phyloP scores from a whole-genome alignment of 148 eudicot species.

The Amaranthus cruentus region DNA sequence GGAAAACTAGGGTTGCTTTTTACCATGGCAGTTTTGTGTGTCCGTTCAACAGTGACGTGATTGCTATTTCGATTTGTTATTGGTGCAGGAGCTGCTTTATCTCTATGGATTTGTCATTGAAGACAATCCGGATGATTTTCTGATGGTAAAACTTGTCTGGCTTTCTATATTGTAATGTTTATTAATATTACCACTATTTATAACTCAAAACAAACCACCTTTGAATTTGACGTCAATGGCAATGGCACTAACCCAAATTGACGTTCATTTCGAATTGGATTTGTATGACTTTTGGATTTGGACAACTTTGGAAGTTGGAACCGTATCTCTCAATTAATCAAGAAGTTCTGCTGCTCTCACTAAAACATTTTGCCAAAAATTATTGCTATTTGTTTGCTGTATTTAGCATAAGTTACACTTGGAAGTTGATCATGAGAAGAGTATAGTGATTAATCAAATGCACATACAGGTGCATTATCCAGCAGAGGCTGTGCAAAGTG shows the following conservation, averaged over 20 bases:
- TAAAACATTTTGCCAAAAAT: too few relatives aligned
- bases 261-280: too few relatives aligned
- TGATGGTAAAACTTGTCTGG: conserved; percentile 54
- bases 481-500: conserved; percentile 54
- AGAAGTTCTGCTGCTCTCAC: too few relatives aligned
- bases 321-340: too few relatives aligned
- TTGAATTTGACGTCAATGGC: too few relatives aligned
- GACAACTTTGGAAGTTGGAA: too few relatives aligned
- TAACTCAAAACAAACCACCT: not conserved
- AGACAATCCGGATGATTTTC: conserved; percentile 91
- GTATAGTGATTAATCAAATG: conserved; percentile 13
- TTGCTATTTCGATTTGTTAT: conserved; percentile 13
- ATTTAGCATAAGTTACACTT: not conserved
- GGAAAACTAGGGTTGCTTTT: not conserved
- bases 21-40: not conserved
- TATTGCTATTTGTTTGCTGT: not conserved
- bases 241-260: too few relatives aligned
- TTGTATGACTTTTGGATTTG: too few relatives aligned
- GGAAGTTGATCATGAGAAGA: not conserved
- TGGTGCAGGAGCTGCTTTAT: conserved; percentile 85
- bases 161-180: not conserved
- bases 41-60: not conserved
- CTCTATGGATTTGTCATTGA: conserved; percentile 87
- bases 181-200: conserved; percentile 3
- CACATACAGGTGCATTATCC: conserved; percentile 72